A percentile compares a stretch with the other conserved stretches of the same genome.
phyloP scores from a whole-genome alignment of 768 basidiomycete species.

The Grammothele lineata region DNA sequence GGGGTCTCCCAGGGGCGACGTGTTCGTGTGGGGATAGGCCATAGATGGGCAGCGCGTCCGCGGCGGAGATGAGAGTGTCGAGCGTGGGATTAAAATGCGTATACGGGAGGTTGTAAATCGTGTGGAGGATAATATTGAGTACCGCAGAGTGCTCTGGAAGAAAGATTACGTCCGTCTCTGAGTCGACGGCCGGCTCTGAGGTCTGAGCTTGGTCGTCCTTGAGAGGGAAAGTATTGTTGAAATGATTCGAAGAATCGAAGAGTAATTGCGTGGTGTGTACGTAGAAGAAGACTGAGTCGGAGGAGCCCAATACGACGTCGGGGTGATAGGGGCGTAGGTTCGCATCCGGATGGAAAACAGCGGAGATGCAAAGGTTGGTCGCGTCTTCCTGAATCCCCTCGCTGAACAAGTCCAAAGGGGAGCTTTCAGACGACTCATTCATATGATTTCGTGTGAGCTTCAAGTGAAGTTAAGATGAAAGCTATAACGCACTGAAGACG shows the following conservation, averaged over 20 bases:
- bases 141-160: constrained; percentile 33
- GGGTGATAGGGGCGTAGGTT: constrained; percentile 3
- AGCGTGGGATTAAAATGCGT: constrained; percentile 21
- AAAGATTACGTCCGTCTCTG: constrained; percentile 26
- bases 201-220: constrained; percentile 1
- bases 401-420: no score
- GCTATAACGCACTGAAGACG: no score
- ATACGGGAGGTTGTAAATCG: constrained; percentile 26
- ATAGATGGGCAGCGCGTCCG: constrained; percentile 22
- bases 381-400: no score
- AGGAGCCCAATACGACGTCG: constrained; percentile 23
- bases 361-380: constrained; percentile 17
- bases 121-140: constrained; percentile 31
- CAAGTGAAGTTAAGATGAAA: no score
- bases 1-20: constrained; percentile 24
- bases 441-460: no score
- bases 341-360: constrained; percentile 15
- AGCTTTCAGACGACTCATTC: no score
- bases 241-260: constrained; percentile 21
- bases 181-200: constrained; percentile 36
- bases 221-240: constrained; percentile 8
- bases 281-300: constrained; percentile 29
- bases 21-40: constrained; percentile 18
- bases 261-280: constrained; percentile 21
- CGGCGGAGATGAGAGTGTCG: constrained; percentile 18